Evolutionary conservation across 306 rosid species (phyloP).

Genomic region (Prunus dulcis): DNA sequence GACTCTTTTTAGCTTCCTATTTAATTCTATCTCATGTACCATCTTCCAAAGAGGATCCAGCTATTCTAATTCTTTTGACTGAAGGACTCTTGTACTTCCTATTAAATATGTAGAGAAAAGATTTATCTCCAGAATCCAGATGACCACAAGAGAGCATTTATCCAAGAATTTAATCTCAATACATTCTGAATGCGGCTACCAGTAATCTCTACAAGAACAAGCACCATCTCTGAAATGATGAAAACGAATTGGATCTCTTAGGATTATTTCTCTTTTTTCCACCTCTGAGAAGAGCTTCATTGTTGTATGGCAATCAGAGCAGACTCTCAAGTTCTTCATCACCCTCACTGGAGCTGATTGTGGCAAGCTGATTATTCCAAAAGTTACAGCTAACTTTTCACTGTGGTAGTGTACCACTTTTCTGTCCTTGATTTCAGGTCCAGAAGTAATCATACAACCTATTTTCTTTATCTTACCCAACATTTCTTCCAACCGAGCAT

Average conservation of each 20-base stretch:
- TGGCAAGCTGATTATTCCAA: conserved; percentile 47
- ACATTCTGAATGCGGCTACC: conserved; percentile 30
- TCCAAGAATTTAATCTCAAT: background rate
- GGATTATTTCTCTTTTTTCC: conserved; percentile 52
- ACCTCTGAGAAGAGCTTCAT: conserved; percentile 52
- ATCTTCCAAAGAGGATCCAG: background rate
- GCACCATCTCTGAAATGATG: conserved; percentile 57
- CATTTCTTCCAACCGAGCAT: conserved; percentile 37
- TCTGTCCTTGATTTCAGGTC: conserved; percentile 1
- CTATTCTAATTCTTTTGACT: background rate
- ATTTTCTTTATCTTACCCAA: conserved; percentile 32
- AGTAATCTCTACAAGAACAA: conserved; percentile 61
- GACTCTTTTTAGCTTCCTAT: background rate
- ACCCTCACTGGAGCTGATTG: conserved; percentile 56
- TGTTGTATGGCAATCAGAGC: conserved; percentile 50
- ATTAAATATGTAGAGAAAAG: background rate
- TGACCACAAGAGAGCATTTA: background rate
- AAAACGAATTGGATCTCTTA: conserved; percentile 54
- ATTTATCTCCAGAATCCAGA: background rate
- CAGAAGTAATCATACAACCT: conserved; percentile 16
- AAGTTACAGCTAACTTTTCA: conserved; percentile 62
- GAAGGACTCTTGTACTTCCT: background rate
- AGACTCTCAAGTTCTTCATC: conserved; percentile 67
- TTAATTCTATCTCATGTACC: background rate
- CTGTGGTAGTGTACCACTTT: conserved; percentile 39